Evolutionary conservation across 495 filamentous ascomycete species (phyloP).

Genomic region (Penicillium fimorum): DNA sequence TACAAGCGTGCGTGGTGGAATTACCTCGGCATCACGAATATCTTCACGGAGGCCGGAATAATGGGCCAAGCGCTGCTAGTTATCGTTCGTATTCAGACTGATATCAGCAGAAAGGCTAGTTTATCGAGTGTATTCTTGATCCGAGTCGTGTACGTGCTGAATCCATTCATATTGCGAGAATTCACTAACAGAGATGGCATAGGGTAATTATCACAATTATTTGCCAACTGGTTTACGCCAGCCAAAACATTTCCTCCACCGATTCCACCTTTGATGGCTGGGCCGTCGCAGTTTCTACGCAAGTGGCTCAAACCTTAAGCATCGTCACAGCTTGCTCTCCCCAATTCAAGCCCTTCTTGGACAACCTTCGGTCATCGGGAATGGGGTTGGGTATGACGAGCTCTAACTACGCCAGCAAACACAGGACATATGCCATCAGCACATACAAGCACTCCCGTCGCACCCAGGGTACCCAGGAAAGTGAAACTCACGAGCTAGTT

Average conservation of each 20-base stretch:
- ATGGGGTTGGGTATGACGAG: conserved; percentile 35
- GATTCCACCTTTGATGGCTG: conserved; percentile 31
- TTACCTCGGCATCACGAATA: conserved; percentile 41
- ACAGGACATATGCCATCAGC: conserved; percentile 15
- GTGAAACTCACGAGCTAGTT: conserved; percentile 21
- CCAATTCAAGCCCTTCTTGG: conserved; percentile 48
- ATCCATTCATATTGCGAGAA: neutral
- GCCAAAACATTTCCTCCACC: conserved; percentile 8
- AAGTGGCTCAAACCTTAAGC: conserved; percentile 37
- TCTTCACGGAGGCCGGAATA: conserved; percentile 42
- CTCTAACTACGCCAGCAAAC: conserved; percentile 16
- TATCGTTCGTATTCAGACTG: conserved; percentile 35
- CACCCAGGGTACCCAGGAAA: conserved; percentile 8
- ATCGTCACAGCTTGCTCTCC: conserved; percentile 45
- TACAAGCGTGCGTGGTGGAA: conserved; percentile 37
- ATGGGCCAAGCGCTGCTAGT: conserved; percentile 38
- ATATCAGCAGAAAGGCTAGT: conserved; percentile 28
- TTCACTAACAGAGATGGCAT: neutral
- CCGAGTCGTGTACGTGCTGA: conserved; percentile 35
- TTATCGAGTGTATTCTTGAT: conserved; percentile 35
- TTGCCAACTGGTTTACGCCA: conserved; percentile 33
- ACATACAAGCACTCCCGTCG: conserved; percentile 13
- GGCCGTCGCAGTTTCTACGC: conserved; percentile 33
- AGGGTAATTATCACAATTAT: conserved; percentile 36
- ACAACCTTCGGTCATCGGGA: conserved; percentile 42